These are phyloP conservation scores for Lactifluus echinatus DNA, from an alignment of 768 basidiomycete genomes.

Conservation along the genomic window DNA sequence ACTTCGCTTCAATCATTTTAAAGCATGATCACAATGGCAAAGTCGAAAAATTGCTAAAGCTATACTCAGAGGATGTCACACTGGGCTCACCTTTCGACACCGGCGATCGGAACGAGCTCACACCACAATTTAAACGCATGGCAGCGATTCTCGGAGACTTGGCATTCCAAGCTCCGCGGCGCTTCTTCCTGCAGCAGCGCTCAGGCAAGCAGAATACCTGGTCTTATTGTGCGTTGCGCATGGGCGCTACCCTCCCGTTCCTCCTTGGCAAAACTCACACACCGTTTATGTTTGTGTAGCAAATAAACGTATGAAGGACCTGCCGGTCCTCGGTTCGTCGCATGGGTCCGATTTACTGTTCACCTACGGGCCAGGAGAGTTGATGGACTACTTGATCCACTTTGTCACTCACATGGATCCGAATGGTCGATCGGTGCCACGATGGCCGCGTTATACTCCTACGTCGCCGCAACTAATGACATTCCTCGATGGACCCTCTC, in stretches of 20 bases:
- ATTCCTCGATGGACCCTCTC: background rate
- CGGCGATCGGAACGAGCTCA: constrained; percentile 17
- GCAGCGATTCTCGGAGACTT: constrained; percentile 33
- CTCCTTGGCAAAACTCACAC: background rate
- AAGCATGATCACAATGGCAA: constrained; percentile 1
- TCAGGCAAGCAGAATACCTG: constrained; percentile 28
- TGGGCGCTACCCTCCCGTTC: background rate
- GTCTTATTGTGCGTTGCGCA: constrained; percentile 28
- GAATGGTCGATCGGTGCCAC: constrained; percentile 16
- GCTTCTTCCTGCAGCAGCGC: constrained; percentile 29
- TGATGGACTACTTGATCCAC: constrained; percentile 20
- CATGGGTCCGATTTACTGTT: constrained; percentile 12
- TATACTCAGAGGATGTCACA: constrained; percentile 16
- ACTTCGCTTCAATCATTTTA: constrained; percentile 5
- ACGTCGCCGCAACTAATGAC: constrained; percentile 8
- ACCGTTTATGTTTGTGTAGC: constrained; percentile 27
- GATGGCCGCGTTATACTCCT: constrained; percentile 16
- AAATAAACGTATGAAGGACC: constrained; percentile 27
- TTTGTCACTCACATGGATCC: constrained; percentile 26
- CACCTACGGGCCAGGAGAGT: constrained; percentile 7
- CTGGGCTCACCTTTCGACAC: constrained; percentile 27
- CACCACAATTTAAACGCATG: constrained; percentile 35
- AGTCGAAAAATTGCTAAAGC: constrained; percentile 5
- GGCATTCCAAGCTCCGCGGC: constrained; percentile 29
- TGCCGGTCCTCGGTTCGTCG: constrained; percentile 24